phyloP scores from a whole-genome alignment of 345 rosid genomes.

The Balakata baccata region DNA sequence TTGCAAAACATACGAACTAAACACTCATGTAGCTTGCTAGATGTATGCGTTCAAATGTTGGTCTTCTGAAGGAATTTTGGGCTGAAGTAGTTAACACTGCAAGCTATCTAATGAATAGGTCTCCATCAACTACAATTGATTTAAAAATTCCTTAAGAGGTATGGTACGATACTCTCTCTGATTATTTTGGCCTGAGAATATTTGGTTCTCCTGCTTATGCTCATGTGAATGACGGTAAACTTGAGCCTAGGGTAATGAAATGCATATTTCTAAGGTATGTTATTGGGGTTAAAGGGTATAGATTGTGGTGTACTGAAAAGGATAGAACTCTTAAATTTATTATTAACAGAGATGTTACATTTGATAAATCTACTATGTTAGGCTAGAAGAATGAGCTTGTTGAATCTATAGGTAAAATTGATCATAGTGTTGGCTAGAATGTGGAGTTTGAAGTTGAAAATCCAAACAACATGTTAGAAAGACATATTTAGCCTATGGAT shows the following conservation, averaged over 20 bases:
- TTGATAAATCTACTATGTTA: constrained; percentile 3
- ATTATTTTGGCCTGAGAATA: neutral
- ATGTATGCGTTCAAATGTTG: neutral
- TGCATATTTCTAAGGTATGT: constrained; percentile 5
- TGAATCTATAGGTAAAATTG: neutral
- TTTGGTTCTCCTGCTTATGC: neutral
- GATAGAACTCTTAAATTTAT: neutral
- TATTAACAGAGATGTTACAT: neutral
- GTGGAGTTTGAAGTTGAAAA: neutral
- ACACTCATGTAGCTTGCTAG: neutral
- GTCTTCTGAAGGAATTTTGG: neutral
- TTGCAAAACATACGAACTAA: neutral
- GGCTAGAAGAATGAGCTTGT: neutral
- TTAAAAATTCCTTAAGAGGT: neutral
- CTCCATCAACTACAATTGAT: neutral
- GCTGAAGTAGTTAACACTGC: neutral
- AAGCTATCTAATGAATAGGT: neutral
- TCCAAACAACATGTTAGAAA: neutral
- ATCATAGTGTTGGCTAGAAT: neutral
- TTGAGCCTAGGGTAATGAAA: neutral
- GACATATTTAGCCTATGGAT: no score
- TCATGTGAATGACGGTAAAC: constrained; percentile 13
- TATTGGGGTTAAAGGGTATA: neutral
- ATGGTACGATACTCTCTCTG: neutral
- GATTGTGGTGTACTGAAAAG: neutral